Percentiles rank a stretch among this genome's conserved stretches.
These are phyloP conservation scores for Schizosaccharomyces octosporus DNA, from an alignment of 805 yeast genomes.

Conservation along the genomic window DNA sequence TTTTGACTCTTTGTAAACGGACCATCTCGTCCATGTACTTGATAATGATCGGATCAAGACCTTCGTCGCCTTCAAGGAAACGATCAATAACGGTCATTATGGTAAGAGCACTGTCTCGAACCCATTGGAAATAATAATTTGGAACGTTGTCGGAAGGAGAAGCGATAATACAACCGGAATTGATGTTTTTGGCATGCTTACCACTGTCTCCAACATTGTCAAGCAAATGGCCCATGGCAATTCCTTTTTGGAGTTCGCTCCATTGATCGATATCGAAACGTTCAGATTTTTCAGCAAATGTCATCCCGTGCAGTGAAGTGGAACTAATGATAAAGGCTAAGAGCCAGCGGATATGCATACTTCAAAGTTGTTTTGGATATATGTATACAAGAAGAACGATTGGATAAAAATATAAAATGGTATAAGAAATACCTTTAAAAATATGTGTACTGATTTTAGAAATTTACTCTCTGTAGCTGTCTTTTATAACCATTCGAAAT, in stretches of 20 bases:
- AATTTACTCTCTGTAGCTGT: no score
- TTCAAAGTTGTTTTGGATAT: no score
- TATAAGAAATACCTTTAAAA: no score
- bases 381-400: no score
- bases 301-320: no score
- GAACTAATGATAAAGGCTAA: no score
- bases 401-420: no score
- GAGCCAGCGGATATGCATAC: no score
- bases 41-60: constrained; percentile 18
- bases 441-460: no score
- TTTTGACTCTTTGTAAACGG: constrained; percentile 37
- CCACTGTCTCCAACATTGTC: constrained; percentile 32
- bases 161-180: constrained; percentile 61
- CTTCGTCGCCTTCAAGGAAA: constrained; percentile 20
- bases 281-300: neutral
- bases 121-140: constrained; percentile 75
- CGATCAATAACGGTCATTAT: constrained; percentile 28
- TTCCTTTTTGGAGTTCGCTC: constrained; percentile 21
- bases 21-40: constrained; percentile 37
- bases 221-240: constrained; percentile 24
- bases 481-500: no score
- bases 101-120: constrained; percentile 69
- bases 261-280: constrained; percentile 20
- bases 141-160: constrained; percentile 53
- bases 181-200: constrained; percentile 14